These are phyloP conservation scores for Gnaphalium uliginosum DNA, from an alignment of 129 eudicot species.

Conservation along the genomic window DNA sequence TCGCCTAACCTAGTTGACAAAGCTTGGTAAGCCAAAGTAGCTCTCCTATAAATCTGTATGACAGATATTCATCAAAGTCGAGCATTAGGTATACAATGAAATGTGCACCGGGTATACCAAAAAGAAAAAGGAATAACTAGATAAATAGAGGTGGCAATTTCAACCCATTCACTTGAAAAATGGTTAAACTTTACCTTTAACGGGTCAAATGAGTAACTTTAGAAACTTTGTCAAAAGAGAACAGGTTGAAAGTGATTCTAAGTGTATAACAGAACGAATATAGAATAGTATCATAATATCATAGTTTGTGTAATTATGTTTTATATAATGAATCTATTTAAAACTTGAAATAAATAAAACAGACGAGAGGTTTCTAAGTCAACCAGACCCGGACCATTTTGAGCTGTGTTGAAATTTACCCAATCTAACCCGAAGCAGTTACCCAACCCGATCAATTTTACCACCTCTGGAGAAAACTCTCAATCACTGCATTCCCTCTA, in stretches of 20 bases:
- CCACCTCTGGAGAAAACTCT: neutral
- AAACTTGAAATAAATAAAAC: neutral
- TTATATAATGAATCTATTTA: neutral
- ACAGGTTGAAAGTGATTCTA: neutral
- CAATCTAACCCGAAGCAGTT: neutral
- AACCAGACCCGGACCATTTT: neutral
- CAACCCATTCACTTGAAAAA: neutral
- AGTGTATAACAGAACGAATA: neutral
- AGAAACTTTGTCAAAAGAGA: neutral
- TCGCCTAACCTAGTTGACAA: constrained; percentile 82
- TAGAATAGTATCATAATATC: neutral
- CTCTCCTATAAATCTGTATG: constrained; percentile 79
- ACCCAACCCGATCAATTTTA: neutral
- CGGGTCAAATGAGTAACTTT: neutral
- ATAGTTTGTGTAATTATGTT: neutral
- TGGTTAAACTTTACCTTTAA: neutral
- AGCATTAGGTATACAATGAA: constrained; percentile 10
- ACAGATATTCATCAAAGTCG: neutral
- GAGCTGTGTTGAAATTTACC: neutral
- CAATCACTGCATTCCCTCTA: neutral
- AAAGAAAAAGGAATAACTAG: neutral
- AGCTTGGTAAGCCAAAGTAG: constrained; percentile 62
- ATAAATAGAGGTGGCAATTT: neutral
- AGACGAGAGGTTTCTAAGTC: neutral
- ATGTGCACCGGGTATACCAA: neutral